phyloP scores from a whole-genome alignment of 768 basidiomycete genomes.

The Suillus subaureus region DNA sequence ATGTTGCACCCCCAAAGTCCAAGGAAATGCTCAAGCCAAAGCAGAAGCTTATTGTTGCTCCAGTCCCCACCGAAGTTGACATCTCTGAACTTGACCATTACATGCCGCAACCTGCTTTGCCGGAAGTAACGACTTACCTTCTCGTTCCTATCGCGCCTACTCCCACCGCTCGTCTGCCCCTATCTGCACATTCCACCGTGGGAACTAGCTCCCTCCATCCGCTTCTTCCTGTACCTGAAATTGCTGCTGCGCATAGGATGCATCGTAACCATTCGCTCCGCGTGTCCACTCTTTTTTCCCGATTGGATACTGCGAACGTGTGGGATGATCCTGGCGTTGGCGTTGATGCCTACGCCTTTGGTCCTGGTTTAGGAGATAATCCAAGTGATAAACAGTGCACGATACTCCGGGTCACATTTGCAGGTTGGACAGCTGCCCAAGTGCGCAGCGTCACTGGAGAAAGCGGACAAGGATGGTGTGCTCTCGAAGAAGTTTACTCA shows the following conservation, averaged over 20 bases:
- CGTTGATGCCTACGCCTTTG: constrained; percentile 64
- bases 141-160: constrained; percentile 80
- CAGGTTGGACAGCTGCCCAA: constrained; percentile 69
- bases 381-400: constrained; percentile 57
- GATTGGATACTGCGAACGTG: constrained; percentile 68
- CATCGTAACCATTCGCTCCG: constrained; percentile 61
- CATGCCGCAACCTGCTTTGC: constrained; percentile 46
- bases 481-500: constrained; percentile 56
- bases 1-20: constrained; percentile 20
- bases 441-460: constrained; percentile 73
- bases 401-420: constrained; percentile 67
- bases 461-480: constrained; percentile 75
- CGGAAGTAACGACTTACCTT: constrained; percentile 60
- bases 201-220: constrained; percentile 24
- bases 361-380: constrained; percentile 32
- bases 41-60: constrained; percentile 10
- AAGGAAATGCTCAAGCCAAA: constrained; percentile 33
- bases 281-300: constrained; percentile 67
- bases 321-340: constrained; percentile 56
- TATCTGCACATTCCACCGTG: constrained; percentile 36
- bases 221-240: constrained; percentile 55
- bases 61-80: constrained; percentile 15
- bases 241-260: constrained; percentile 53
- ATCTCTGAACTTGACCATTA: constrained; percentile 60
- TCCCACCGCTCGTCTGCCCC: constrained; percentile 65